Percentiles rank a stretch among this genome's conserved stretches.
Conservation (phyloP, 2,329 filamentous ascomycete genomes). For the Trichoderma koningii region DNA sequence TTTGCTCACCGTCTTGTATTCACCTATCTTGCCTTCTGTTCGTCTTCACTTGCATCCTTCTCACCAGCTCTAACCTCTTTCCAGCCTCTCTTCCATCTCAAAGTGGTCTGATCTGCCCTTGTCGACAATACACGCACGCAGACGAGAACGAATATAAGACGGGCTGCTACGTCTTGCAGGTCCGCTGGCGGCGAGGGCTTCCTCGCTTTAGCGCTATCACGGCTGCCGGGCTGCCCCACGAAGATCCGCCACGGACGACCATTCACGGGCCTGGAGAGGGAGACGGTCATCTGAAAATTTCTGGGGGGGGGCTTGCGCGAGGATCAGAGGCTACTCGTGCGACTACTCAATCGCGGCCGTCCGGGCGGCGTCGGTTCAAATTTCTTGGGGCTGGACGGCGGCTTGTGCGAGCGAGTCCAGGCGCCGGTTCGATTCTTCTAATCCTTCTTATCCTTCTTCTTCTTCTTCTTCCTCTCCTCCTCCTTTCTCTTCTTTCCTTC, state of each 20-base stretch:
- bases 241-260: conserved; percentile 22
- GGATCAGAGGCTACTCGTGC: neutral
- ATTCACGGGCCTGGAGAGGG: conserved; percentile 1
- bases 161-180: neutral
- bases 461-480: neutral
- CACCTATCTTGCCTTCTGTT: too few species aligned
- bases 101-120: neutral
- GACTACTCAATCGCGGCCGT: conserved; percentile 6
- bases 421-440: neutral
- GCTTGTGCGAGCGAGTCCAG: too few species aligned
- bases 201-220: conserved; percentile 17
- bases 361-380: conserved; percentile 21
- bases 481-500: neutral
- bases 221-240: conserved; percentile 14
- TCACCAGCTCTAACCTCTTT: neutral
- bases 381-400: neutral
- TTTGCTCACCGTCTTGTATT: conserved; percentile 4
- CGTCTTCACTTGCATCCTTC: neutral
- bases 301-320: conserved; percentile 5
- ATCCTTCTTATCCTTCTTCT: neutral
- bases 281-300: conserved; percentile 12
- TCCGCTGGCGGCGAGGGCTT: conserved; percentile 10
- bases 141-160: neutral
- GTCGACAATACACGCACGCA: too few species aligned
- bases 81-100: neutral